phyloP scores from a whole-genome alignment of 2,329 filamentous ascomycete genomes.

The Immersiporthe knoxdaviesiana region DNA sequence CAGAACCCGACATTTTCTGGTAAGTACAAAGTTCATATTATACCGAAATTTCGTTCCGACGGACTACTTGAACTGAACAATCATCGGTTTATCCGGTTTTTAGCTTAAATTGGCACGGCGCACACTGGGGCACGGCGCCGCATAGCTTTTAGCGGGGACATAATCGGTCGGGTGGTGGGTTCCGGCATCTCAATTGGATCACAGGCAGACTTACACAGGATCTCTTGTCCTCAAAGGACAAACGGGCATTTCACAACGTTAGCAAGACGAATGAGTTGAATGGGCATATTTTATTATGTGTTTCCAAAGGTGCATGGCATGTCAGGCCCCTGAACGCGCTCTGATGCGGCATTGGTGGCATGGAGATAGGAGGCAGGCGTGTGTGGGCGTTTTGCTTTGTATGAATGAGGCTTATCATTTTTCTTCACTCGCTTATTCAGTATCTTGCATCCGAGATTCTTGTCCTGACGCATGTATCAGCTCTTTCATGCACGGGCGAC shows the following conservation, averaged over 20 bases:
- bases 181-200: not conserved
- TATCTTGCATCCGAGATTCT: not conserved
- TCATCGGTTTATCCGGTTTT: not conserved
- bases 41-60: too few species aligned
- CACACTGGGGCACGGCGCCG: not conserved
- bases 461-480: not conserved
- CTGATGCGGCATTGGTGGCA: not conserved
- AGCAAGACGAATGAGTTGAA: not conserved
- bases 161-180: not conserved
- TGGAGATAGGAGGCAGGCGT: not conserved
- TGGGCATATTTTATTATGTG: not conserved
- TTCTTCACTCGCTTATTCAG: not conserved
- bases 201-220: not conserved
- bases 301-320: not conserved
- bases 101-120: not conserved
- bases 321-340: not conserved
- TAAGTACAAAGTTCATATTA: not conserved
- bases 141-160: not conserved
- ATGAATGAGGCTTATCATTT: not conserved
- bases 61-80: not conserved
- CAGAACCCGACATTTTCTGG: not conserved
- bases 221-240: not conserved
- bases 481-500: not conserved
- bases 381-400: not conserved
- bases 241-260: not conserved